Evolutionary conservation across 805 yeast species (phyloP).

Genomic region (Saccharomycopsis sp.): DNA sequence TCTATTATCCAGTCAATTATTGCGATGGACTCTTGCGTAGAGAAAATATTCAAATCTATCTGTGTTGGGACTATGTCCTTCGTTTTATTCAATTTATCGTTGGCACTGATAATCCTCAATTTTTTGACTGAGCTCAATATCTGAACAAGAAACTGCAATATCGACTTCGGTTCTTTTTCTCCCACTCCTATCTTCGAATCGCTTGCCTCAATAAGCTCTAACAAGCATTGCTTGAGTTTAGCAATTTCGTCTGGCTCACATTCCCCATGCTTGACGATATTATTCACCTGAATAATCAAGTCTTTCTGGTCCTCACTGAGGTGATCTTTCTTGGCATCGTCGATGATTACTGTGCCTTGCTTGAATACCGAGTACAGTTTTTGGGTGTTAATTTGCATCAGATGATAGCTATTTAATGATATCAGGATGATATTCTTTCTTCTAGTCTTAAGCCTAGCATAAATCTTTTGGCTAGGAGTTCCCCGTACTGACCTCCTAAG

Average conservation of each 20-base stretch:
- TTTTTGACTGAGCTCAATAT: background rate
- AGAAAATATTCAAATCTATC: background rate
- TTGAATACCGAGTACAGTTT: background rate
- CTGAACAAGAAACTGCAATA: background rate
- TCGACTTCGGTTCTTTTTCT: background rate
- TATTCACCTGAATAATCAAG: background rate
- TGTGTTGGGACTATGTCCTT: background rate
- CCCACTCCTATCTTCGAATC: background rate
- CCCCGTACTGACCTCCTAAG: background rate
- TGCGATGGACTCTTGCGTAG: background rate
- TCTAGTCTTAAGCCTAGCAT: background rate
- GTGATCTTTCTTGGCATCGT: background rate
- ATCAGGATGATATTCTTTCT: background rate
- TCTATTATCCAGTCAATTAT: background rate
- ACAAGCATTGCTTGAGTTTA: background rate
- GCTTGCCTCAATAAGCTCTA: background rate
- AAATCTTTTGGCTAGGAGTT: background rate
- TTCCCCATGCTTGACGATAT: background rate
- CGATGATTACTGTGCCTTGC: background rate
- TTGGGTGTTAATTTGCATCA: background rate
- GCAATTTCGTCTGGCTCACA: background rate
- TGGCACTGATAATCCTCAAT: background rate
- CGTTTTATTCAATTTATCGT: background rate
- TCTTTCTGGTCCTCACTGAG: background rate
- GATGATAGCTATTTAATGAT: background rate